phyloP scores from a whole-genome alignment of 2,329 filamentous ascomycete species.

The Acarospora socialis region DNA sequence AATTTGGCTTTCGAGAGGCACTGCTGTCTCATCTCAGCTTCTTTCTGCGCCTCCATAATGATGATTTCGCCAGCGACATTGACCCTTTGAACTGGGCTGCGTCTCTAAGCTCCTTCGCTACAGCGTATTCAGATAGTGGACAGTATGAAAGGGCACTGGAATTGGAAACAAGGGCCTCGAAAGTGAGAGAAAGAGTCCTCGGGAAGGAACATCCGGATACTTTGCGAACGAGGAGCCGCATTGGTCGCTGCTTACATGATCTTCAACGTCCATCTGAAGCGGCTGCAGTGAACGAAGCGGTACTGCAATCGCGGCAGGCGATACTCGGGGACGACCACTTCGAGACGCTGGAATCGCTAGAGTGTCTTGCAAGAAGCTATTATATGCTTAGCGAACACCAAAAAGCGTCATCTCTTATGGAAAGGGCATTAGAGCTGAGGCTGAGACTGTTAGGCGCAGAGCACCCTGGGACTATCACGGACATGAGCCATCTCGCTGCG shows the following conservation, averaged over 20 bases:
- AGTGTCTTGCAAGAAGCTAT: too few species aligned
- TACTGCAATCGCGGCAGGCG: constrained; percentile 1
- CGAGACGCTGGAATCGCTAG: too few species aligned
- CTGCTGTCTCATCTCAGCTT: constrained; percentile 2
- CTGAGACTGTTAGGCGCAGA: too few species aligned
- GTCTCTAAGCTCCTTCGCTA: background rate
- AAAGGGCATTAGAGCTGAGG: too few species aligned
- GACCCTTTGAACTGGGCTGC: too few species aligned
- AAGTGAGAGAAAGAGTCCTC: background rate
- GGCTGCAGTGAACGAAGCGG: background rate
- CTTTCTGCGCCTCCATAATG: background rate
- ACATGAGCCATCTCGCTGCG: constrained; percentile 12
- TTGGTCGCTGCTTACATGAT: constrained; percentile 1
- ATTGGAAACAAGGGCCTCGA: background rate
- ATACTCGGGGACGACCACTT: constrained; percentile 10
- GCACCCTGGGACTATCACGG: too few species aligned
- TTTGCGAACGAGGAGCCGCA: background rate
- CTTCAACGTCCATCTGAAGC: constrained; percentile 7
- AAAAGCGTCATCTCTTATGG: too few species aligned
- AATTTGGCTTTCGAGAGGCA: constrained; percentile 1
- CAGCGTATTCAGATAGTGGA: background rate
- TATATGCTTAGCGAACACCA: too few species aligned
- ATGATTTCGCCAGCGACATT: too few species aligned
- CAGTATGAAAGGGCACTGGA: constrained; percentile 2
- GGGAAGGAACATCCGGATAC: constrained; percentile 1